Percentiles rank a stretch among this genome's conserved stretches.
These are phyloP conservation scores for Suillus americanus DNA, from an alignment of 768 basidiomycete species.

Conservation along the genomic window DNA sequence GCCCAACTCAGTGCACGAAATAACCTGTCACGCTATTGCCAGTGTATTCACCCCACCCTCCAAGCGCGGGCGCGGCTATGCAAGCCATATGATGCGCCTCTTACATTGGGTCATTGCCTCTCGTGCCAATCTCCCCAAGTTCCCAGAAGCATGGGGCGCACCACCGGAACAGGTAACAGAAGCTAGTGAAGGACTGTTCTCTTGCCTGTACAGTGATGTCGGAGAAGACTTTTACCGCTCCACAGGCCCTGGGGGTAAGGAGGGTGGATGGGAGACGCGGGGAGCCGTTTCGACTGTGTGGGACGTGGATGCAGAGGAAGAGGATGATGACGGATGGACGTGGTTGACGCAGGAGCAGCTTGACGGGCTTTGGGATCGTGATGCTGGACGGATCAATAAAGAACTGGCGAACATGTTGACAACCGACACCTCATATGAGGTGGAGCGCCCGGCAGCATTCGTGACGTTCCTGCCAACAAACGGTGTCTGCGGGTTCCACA, in stretches of 20 bases:
- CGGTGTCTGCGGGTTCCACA: slow-evolving; percentile 49
- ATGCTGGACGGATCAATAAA: slow-evolving; percentile 37
- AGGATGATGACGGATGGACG: slow-evolving; percentile 17
- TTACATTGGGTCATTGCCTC: slow-evolving; percentile 56
- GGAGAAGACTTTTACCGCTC: slow-evolving; percentile 44
- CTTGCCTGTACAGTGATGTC: slow-evolving; percentile 54
- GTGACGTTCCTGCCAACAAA: slow-evolving; percentile 42
- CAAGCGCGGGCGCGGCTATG: slow-evolving; percentile 57
- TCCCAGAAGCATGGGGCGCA: slow-evolving; percentile 43
- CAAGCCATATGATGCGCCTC: slow-evolving; percentile 62
- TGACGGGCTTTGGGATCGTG: slow-evolving; percentile 38
- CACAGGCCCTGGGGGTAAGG: slow-evolving; percentile 35
- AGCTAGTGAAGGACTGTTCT: slow-evolving; percentile 44
- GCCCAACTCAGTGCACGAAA: slow-evolving; percentile 25
- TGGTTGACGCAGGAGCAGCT: slow-evolving; percentile 39
- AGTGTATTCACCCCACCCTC: slow-evolving; percentile 53
- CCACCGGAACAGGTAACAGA: slow-evolving; percentile 37
- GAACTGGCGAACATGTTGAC: slow-evolving; percentile 22
- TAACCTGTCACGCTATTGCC: slow-evolving; percentile 51
- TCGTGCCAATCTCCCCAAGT: slow-evolving; percentile 27
- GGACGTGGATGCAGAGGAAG: slow-evolving; percentile 25
- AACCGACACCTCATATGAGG: slow-evolving; percentile 9
- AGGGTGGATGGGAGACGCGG: slow-evolving; percentile 45
- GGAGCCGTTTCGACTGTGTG: slow-evolving; percentile 40
- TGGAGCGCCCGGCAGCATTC: slow-evolving; percentile 18